A percentile compares a stretch with the other conserved stretches of the same genome.
These are phyloP conservation scores for Cutaneotrichosporon sp. DNA, from an alignment of 1,284 basidiomycete species.

Conservation along the genomic window DNA sequence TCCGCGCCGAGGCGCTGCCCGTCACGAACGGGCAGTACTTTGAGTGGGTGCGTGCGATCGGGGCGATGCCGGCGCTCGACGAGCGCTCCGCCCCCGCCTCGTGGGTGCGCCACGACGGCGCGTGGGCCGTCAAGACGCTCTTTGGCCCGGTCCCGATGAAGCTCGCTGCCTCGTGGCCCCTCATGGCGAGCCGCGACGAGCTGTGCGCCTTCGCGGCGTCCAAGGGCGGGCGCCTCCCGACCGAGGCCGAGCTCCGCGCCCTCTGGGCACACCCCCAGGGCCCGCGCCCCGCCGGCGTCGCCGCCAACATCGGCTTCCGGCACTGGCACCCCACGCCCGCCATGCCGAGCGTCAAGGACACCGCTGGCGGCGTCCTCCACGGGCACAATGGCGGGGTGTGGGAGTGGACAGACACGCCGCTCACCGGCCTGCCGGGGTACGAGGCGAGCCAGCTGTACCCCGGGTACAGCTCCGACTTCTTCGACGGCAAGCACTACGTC, in stretches of 20 bases:
- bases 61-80: slow-evolving; percentile 21
- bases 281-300: slow-evolving; percentile 63
- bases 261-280: slow-evolving; percentile 58
- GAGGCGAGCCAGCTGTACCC: slow-evolving; percentile 75
- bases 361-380: slow-evolving; percentile 53
- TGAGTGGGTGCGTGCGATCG: slow-evolving; percentile 43
- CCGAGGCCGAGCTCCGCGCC: slow-evolving; percentile 79
- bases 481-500: slow-evolving; percentile 78
- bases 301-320: slow-evolving; percentile 79
- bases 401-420: slow-evolving; percentile 91
- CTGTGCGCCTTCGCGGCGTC: slow-evolving; percentile 75
- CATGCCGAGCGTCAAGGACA: slow-evolving; percentile 41
- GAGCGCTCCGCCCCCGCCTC: slow-evolving; percentile 52
- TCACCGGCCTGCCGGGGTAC: slow-evolving; percentile 75
- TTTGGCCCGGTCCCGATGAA: slow-evolving; percentile 81
- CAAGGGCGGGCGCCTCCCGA: slow-evolving; percentile 88
- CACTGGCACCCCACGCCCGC: slow-evolving; percentile 91
- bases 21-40: slow-evolving; percentile 69
- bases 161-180: slow-evolving; percentile 80
- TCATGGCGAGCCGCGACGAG: slow-evolving; percentile 77
- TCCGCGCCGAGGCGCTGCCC: slow-evolving; percentile 80
- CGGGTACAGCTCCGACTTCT: slow-evolving; percentile 87
- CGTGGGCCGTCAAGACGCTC: slow-evolving; percentile 71
- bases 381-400: slow-evolving; percentile 95
- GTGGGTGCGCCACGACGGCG: slow-evolving; percentile 49